Evolutionary conservation across 2,329 filamentous ascomycete genomes (phyloP), one percentile per base, ranked within the genome.

Genomic region (Colletotrichum sp.): DNA sequence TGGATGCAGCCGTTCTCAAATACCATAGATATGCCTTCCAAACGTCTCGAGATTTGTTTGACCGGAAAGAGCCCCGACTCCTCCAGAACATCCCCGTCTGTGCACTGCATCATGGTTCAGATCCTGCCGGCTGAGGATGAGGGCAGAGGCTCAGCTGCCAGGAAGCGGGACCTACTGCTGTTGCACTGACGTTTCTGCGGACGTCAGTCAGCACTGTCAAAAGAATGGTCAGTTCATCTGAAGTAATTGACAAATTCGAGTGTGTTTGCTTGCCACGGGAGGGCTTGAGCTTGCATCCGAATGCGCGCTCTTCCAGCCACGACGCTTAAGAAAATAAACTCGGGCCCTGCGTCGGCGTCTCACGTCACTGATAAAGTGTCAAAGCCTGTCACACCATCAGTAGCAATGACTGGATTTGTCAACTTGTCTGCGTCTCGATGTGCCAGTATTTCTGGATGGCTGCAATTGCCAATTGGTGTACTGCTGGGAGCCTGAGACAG

Each of bases 31-130:
- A 32, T 57, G 28, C 32, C 63, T 72, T 58, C 28, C 38, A 75
- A 72, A 72, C 73, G 69, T 75, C 57, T 75, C 73, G 58, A 72
- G 55, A 75, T 67, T 72, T 34, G 73, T 75, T 72, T 75, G 63
- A 72, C 73, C 73, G 73, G 30, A 64, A 57, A 15, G n/a, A 8
- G 12, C 24, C 21, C 16, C 32, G 18, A 55, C 30, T 16, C 57
- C 18, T 15, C 67, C n/a, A 24, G 16, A 18, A 16, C 18, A 38
- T 38, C 30, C 21, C 34, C 38, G 52, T 55, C 72, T 66, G 72
- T 72, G 72, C 72, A 21, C 7, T 26, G 24, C 64, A 38, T 48
- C 21, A 24, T 34, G 58, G 13, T 9, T 26, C 34, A 32, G 38
- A 55, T 57, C 21, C 38, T 70, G n/a, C 15, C 13, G 26, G n/a